Evolutionary conservation across 805 yeast species (phyloP).

Genomic region (Yueomyces sp.): DNA sequence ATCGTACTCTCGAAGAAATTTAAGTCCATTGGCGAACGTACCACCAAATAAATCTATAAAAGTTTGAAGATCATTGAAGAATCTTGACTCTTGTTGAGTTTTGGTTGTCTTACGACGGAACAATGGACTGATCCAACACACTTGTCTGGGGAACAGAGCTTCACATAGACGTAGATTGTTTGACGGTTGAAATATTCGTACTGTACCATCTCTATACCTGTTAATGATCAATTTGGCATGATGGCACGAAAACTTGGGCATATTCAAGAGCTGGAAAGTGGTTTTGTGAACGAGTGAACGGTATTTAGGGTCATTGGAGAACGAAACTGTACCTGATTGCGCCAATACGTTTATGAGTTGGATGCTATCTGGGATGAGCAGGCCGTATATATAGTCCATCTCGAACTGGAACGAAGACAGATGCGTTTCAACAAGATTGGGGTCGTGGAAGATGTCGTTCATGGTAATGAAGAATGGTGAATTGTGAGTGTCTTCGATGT

Average conservation of each 20-base stretch:
- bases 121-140: conserved; percentile 49
- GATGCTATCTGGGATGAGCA: conserved; percentile 10
- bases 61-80: no score
- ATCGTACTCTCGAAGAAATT: no score
- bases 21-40: no score
- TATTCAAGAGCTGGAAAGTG: conserved; percentile 16
- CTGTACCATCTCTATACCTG: conserved; percentile 30
- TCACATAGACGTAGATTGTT: conserved; percentile 45
- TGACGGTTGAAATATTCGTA: conserved; percentile 45
- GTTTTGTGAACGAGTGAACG: conserved; percentile 4
- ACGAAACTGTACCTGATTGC: conserved; percentile 23
- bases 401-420: conserved; percentile 39
- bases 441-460: conserved; percentile 23
- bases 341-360: conserved; percentile 17
- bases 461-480: conserved; percentile 14
- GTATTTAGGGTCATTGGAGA: conserved; percentile 6
- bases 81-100: no score
- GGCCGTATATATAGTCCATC: conserved; percentile 26
- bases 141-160: conserved; percentile 46
- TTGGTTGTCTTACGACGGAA: conserved; percentile 4
- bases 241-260: conserved; percentile 33
- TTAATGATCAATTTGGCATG: conserved; percentile 61
- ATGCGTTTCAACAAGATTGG: conserved; percentile 25
- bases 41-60: no score
- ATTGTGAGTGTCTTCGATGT: no score